Percentiles rank a stretch among this genome's conserved stretches.
Conservation (phyloP, 2,329 filamentous ascomycete genomes). For the Botryotinia globosa region DNA sequence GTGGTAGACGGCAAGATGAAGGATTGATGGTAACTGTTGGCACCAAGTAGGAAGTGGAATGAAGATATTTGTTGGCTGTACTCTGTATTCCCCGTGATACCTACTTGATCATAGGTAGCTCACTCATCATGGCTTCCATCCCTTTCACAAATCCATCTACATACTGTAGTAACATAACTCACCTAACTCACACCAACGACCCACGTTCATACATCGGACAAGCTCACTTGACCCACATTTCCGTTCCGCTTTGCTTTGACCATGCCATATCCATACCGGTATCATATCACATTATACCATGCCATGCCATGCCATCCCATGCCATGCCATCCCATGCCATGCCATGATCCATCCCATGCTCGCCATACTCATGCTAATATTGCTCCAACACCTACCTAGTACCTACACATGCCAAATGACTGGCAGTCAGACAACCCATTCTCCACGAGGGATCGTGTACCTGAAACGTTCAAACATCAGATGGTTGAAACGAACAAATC, state of each 20-base stretch:
- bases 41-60: background rate
- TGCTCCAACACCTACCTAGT: background rate
- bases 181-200: background rate
- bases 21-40: background rate
- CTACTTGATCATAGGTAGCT: background rate
- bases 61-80: background rate
- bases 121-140: background rate
- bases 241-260: background rate
- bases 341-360: constrained; percentile 4
- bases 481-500: constrained; percentile 7
- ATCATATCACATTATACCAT: background rate
- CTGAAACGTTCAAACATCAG: constrained; percentile 19
- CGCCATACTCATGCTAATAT: constrained; percentile 1
- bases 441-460: constrained; percentile 18
- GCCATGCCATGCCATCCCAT: background rate
- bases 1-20: background rate
- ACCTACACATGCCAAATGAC: background rate
- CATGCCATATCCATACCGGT: background rate
- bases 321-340: background rate
- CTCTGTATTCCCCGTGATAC: background rate
- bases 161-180: too few relatives aligned
- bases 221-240: background rate
- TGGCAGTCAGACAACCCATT: background rate
- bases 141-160: background rate
- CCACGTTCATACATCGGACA: background rate